Evolutionary conservation across 106 monocot species (phyloP).

Genomic region (Chionographis japonica): DNA sequence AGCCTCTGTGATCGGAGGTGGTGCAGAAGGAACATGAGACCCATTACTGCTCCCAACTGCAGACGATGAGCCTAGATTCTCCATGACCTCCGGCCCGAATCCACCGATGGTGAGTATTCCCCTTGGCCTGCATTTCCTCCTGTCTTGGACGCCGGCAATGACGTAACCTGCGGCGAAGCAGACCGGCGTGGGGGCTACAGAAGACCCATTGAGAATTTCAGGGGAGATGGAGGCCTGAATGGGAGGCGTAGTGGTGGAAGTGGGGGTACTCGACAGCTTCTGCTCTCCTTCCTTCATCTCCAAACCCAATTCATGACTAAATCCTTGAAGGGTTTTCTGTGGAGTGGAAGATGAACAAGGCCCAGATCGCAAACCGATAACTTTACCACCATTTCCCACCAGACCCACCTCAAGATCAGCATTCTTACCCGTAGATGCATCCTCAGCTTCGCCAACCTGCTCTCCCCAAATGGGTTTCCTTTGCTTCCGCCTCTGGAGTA

Average conservation of each 20-base stretch:
- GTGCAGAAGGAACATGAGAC: conserved; percentile 15
- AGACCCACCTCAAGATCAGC: background rate
- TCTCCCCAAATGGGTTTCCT: conserved; percentile 13
- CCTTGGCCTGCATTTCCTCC: conserved; percentile 80
- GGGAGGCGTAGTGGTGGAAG: conserved; percentile 63
- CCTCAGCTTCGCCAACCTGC: background rate
- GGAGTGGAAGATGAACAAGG: conserved; percentile 17
- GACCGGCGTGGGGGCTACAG: conserved; percentile 44
- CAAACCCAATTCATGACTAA: conserved; percentile 2
- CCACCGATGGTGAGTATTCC: conserved; percentile 63
- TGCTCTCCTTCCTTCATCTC: conserved; percentile 27
- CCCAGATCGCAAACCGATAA: background rate
- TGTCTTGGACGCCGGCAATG: conserved; percentile 65
- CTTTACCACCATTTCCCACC: conserved; percentile 5
- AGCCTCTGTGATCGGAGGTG: conserved; percentile 42
- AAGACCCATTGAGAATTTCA: conserved; percentile 42
- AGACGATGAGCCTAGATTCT: too few species aligned
- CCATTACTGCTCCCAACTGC: background rate
- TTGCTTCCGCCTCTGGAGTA: conserved; percentile 13
- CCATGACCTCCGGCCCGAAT: conserved; percentile 4
- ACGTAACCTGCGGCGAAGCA: conserved; percentile 89
- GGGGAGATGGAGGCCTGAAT: conserved; percentile 83
- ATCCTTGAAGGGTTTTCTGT: conserved; percentile 9
- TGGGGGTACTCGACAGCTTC: conserved; percentile 25
- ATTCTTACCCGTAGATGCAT: conserved; percentile 4